Conservation (phyloP, 805 yeast species). For the Yamadazyma olivae region DNA sequence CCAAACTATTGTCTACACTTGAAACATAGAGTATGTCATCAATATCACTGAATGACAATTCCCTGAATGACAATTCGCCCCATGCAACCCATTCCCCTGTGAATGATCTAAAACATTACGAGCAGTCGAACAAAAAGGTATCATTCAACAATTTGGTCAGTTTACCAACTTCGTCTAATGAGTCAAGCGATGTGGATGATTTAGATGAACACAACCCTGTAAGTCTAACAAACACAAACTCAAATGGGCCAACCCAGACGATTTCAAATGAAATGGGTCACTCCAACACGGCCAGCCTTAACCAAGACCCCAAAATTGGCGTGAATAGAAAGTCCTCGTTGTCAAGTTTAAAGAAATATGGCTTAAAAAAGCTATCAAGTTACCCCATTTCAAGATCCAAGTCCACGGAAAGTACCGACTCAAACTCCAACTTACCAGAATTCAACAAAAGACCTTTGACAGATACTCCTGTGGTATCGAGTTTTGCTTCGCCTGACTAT, state of each 20-base stretch:
- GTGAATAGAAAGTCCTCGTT: slow-evolving; percentile 1
- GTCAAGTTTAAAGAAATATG: slow-evolving; percentile 5
- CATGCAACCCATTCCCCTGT: no score
- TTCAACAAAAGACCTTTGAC: slow-evolving; percentile 71
- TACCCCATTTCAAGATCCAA: slow-evolving; percentile 15
- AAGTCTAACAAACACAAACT: not conserved
- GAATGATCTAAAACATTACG: not conserved
- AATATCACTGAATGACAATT: no score
- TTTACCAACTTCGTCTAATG: slow-evolving; percentile 10
- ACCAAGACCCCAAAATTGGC: no score
- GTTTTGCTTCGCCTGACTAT: slow-evolving; percentile 51
- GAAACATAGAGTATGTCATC: no score
- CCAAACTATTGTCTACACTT: no score
- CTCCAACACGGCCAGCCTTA: no score
- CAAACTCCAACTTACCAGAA: slow-evolving; percentile 38
- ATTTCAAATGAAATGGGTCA: not conserved
- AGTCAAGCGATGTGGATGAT: slow-evolving; percentile 11
- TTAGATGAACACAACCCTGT: not conserved
- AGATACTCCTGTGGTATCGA: slow-evolving; percentile 69
- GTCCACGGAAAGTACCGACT: slow-evolving; percentile 14
- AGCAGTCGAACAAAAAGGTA: slow-evolving; percentile 8
- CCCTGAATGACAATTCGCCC: no score
- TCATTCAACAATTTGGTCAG: slow-evolving; percentile 7
- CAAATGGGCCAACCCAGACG: slow-evolving; percentile 1
- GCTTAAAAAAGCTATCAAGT: slow-evolving; percentile 14